Evolutionary conservation across 257 asterid genomes (phyloP), one percentile per base, ranked within the genome.

Genomic region (Jaltomata sinuosa): DNA sequence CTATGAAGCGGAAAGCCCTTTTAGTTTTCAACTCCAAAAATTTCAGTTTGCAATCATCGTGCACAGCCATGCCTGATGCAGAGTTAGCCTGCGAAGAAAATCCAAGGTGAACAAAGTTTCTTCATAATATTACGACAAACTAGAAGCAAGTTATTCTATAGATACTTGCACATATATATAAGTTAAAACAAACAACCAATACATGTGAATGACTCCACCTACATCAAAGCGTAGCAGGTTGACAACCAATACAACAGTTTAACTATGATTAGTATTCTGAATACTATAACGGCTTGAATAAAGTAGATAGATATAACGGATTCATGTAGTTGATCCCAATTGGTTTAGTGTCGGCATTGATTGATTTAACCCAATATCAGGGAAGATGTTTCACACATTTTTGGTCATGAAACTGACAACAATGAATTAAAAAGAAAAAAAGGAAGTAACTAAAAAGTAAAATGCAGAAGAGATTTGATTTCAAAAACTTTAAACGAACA

Each of bases 61-160:
- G 81, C 59, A 76, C 81, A 47, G 81, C 81, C 81, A 76, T 76
- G 61, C 81, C 81, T 29, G 81, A 76, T 15, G 81, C 81, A 45
- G 81, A 5, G 61, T 76, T 76, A 47, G 81, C 81, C 81, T 76
- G 27, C 61, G 15, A 76, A 47, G 61, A 47, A 25, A 76, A 76
- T 76, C 62, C 61, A 19, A 76, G 61, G 40, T 47, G 36, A 47
- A 76, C 27, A 50, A 47, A 76, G 18, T 16, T 76, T 16, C 61
- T 76, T 47, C 22, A 47, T 42, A 76, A 76, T 1, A 76, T 7
- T 16, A 76, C 62, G 47, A 27, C 38, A 74, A 72, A 74, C 61
- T 29, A 76, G 61, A 27, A 4, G 42, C 59, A 76, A 16, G 2
- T 76, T 5, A 25, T 76, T 47, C 40, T 47, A 25, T 27, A 25